Evolutionary conservation across 495 filamentous ascomycete genomes (phyloP), one percentile per base, ranked within the genome.

Genomic region (Aeminium ludgeri): DNA sequence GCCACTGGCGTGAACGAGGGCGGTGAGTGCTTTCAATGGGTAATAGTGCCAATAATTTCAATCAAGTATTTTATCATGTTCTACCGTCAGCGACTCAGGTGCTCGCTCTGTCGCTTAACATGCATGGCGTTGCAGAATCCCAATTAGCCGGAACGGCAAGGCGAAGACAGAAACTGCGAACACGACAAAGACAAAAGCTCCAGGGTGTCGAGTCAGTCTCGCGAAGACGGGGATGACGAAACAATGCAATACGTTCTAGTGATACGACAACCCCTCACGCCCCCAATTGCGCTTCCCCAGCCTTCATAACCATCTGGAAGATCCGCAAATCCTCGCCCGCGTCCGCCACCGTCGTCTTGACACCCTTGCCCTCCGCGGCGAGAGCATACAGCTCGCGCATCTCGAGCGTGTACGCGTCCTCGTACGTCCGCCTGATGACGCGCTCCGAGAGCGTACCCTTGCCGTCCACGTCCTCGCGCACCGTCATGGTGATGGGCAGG

Each of bases 331-430:
- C 72, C 46, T 64, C 51, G 35, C 59, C 18, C 1, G 68, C 65
- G 62, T 75, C 70, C 20, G 55, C 45, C 2, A 58, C 55, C 3
- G 59, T 67, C 2, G 72, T 76, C 53, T 73, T 73, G 11, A 59
- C 58, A 36, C 43, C 8, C 43, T 50, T 58, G 1, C 57, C 63
- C 12, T 63, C 52, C 6, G 53, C 47, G 4, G 72, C 41, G 46
- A 65, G 67, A 2, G 55, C 55, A 51, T 71, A 59, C 48, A 76
- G 39, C 34, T 65, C 62, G 44, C 54, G 53, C 44, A 73, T 52
- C 52, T 74, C 67, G 1, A 57, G 53, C 37, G 58, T 61, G 48
- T 69, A 74, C 3, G 72, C 53, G 40, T 76, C 70, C 34, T 70
- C 65, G 49, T 62, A 71, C 5, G 57, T 60, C 43, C 57, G 62